Evolutionary conservation across 2,329 filamentous ascomycete species (phyloP), one percentile per base, ranked within the genome.

Genomic region (Capronia epimyces): DNA sequence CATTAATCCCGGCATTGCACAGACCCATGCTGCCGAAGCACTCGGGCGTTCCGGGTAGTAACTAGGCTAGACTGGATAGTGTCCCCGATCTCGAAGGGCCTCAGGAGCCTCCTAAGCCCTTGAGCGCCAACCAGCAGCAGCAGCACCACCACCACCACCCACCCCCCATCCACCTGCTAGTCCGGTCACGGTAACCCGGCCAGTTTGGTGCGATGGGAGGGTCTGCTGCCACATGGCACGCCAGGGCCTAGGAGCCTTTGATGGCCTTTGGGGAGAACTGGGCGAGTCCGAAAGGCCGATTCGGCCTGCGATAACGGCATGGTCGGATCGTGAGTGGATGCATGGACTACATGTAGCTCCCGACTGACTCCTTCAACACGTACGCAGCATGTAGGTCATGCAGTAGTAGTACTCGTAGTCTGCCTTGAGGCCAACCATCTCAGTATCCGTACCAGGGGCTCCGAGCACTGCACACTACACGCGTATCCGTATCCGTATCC

Each of bases 171-270:
- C 13, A 12, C 29, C 13, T 32, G 29, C 29, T 32, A 32, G 29
- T 32, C 29, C 13, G 6, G 7, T 37, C 15, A 37, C 13, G 18
- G 34, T 15, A 20, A 37, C 16, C 18, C 15, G 34, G 34, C 34
- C 34, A 20, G 34, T 20, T 37, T 37, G 34, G 34, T 37, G 34
- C 7, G 34, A 37, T 37, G 42, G 25, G 42, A 22, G 29, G 21
- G 42, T 40, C 47, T 44, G 40, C 47, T 50, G 47, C 47, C 47
- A 50, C 47, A 50, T 50, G 47, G 47, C 47, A 32, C 7, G 18
- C 18, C 34, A 37, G 25, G 40, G 20, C n/a, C n/a, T n/a, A n/a
- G n/a, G n/a, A n/a, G n/a, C n/a, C 40, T 29, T n/a, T 20, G 25
- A 7, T 43, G 40, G 9, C 40, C 9, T 12, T 25, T 29, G 40